phyloP scores from a whole-genome alignment of 441 rosid species.

The Isatis lusitanica region DNA sequence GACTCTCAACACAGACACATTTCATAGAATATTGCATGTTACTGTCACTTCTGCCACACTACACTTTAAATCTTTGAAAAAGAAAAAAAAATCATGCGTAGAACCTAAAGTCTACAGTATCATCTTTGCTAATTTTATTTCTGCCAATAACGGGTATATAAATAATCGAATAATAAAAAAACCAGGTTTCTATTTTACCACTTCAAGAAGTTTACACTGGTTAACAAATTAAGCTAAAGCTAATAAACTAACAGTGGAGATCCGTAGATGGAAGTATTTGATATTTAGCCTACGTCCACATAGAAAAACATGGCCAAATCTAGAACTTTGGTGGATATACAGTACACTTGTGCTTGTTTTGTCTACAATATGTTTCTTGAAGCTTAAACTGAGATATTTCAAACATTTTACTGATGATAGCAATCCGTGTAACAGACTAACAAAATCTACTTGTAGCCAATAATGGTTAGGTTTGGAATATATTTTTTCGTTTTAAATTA shows the following conservation, averaged over 20 bases:
- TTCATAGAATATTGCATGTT: background rate
- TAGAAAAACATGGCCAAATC: background rate
- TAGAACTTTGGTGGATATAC: background rate
- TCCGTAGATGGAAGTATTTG: background rate
- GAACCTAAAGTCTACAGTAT: background rate
- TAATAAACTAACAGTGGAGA: background rate
- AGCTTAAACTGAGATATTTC: background rate
- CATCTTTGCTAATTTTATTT: background rate
- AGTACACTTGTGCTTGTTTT: background rate
- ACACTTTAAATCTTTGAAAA: background rate
- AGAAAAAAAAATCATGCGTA: background rate
- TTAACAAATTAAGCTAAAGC: background rate
- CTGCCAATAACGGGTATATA: background rate
- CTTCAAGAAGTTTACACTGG: background rate
- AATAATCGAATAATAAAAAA: background rate
- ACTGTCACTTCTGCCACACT: background rate
- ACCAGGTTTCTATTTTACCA: background rate
- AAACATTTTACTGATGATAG: background rate
- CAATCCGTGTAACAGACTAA: background rate
- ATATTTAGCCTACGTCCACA: background rate
- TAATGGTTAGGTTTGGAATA: constrained; percentile 6
- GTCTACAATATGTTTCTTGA: background rate
- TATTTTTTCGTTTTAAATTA: background rate
- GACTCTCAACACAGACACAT: background rate
- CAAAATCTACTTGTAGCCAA: background rate